Evolutionary conservation across 108 stramenopile genomes (phyloP).

Genomic region (Discostella stelligeroides): DNA sequence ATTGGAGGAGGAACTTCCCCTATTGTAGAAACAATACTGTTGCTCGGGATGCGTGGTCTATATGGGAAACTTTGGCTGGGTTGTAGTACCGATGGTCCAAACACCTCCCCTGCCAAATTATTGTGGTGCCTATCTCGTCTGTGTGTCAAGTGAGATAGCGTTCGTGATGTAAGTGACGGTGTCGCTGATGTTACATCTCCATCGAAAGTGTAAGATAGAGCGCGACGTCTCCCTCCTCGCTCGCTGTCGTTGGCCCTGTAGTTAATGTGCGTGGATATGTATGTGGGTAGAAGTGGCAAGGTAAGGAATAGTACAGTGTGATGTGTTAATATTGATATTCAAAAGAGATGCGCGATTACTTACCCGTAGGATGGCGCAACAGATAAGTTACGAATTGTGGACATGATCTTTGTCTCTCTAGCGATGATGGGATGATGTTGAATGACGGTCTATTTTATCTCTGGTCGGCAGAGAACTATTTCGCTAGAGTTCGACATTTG

Average conservation of each 20-base stretch:
- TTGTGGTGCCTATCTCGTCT: not conserved
- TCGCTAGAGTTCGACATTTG: too few relatives aligned
- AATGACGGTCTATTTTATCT: too few relatives aligned
- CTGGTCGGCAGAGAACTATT: too few relatives aligned
- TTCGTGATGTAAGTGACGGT: constrained; percentile 1
- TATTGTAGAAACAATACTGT: not conserved
- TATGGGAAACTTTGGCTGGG: not conserved
- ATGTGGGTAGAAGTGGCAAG: too few relatives aligned
- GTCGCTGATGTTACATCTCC: not conserved
- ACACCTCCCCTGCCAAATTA: constrained; percentile 8
- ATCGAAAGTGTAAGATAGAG: not conserved
- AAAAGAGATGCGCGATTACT: not conserved
- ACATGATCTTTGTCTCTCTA: not conserved
- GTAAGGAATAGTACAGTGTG: too few relatives aligned
- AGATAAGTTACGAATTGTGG: not conserved
- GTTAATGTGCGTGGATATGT: too few relatives aligned
- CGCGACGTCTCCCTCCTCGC: not conserved
- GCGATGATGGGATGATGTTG: too few relatives aligned
- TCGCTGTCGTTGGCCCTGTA: too few relatives aligned
- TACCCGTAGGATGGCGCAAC: not conserved
- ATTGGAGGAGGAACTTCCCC: not conserved
- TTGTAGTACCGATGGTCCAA: constrained; percentile 1
- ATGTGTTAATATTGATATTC: too few relatives aligned
- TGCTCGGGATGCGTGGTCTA: too few relatives aligned
- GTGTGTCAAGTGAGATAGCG: not conserved